Evolutionary conservation across 805 yeast species (phyloP), one percentile per base, ranked within the genome.

Genomic region (Lipomyces spencermartinsiae): DNA sequence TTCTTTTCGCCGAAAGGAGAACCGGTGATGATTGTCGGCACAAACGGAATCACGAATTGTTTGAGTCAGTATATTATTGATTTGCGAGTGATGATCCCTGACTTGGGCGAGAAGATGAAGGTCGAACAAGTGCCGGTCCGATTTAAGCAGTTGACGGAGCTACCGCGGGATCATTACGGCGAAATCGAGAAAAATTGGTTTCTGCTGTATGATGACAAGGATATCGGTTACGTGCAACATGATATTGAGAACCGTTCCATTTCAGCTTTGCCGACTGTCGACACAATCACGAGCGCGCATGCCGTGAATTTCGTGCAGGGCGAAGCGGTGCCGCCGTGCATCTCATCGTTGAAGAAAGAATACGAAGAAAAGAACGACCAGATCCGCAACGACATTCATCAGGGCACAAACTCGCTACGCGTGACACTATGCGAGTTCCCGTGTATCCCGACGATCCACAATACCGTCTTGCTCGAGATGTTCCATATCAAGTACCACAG

Each of bases 371-470:
- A 25, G 9, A 53, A 33, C 19, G 43, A 8, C 31, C 35, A 60
- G 43, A n/a, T 29, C 22, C 9, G 19, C 9, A 58, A 65, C 35
- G 59, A 12, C 2, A 51, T 67, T 46, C 71, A 68, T 57, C 71
- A 68, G 53, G 71, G 60, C 10, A 60, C 71, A 7, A 68, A 68
- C 58, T 59, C 71, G 2, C 59, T 68, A 14, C 62, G 71, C 14
- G 71, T 68, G n/a, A 68, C 71, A 7, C 51, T 68, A 16, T 68
- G 71, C 60, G 61, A 68, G 33, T 68, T 68, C 57, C 71, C 71
- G 1, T 68, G 71, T 37, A 67, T 68, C 37, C 71, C 71, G 14
- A 68, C 71, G 10, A 68, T 68, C 37, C 71, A 68, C 61, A 68
- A 68, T 49, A 68, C 71, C 19, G 71, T 67, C 29, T 29, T 63